Base-by-base conservation (phyloP, 768 basidiomycete genomes). In the Mycena venus region DNA sequence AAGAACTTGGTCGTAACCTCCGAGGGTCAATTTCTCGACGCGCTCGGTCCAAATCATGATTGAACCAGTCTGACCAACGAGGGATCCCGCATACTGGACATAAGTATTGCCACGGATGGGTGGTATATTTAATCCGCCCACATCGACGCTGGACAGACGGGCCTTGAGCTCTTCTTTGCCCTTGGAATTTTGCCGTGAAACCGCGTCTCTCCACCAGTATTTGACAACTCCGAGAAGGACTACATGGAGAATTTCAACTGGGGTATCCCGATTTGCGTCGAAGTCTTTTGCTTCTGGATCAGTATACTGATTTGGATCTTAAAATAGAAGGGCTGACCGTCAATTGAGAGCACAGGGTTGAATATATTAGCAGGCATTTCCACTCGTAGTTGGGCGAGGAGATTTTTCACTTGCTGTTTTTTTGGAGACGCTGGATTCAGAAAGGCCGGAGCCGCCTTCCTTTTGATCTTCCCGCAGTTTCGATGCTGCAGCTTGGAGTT, bases 181-280 rank as follows among this genome's bases (percentile, higher is more conserved):
- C n/a, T n/a, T n/a, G n/a, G n/a, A n/a, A n/a, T n/a, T n/a, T n/a
- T n/a, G n/a, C n/a, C n/a, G n/a, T n/a, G n/a, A n/a, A n/a, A n/a
- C n/a, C n/a, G n/a, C n/a, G n/a, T n/a, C n/a, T n/a, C n/a, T n/a
- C n/a, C n/a, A n/a, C n/a, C n/a, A n/a, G n/a, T n/a, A n/a, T n/a
- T n/a, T n/a, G n/a, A n/a, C n/a, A n/a, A n/a, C n/a, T n/a, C n/a
- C n/a, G n/a, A 38, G 36, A 14, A 80, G 8, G 14, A 60, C n/a
- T 25, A 61, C 36, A 27, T 25, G 80, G 2, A 82, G 74, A 9
- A 80, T 67, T 61, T 82, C 79, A 25, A 77, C 67, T 10, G 80
- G 79, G 0, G 79, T 78, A 53, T 83, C 81, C 6, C 53, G 21
- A 36, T 75, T 63, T 6, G 71, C 51, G 68, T 83, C 78, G 21